Conservation (phyloP, 306 rosid genomes). For the Clitoria ternatea region DNA sequence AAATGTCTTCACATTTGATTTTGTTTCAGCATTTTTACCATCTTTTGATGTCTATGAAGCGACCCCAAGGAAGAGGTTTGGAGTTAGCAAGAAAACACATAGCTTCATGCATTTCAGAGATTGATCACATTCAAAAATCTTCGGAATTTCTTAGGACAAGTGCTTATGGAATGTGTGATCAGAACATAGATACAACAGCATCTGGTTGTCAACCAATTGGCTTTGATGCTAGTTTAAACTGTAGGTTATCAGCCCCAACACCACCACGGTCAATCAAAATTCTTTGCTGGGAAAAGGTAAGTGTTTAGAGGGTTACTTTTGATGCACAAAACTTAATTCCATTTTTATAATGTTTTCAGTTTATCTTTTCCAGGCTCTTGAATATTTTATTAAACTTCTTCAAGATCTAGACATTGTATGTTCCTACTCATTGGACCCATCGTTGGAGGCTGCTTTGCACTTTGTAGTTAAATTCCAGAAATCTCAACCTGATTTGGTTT, state of each 20-base stretch:
- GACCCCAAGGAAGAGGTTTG: slow-evolving; percentile 96
- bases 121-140: slow-evolving; percentile 51
- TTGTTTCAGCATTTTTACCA: slow-evolving; percentile 88
- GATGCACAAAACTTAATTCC: not conserved
- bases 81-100: slow-evolving; percentile 96
- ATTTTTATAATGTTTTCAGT: slow-evolving; percentile 16
- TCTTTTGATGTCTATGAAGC: slow-evolving; percentile 76
- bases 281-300: slow-evolving; percentile 71
- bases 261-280: slow-evolving; percentile 88
- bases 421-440: slow-evolving; percentile 64
- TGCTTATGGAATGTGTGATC: slow-evolving; percentile 38
- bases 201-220: slow-evolving; percentile 93
- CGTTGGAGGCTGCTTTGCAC: slow-evolving; percentile 66
- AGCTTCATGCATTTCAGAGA: slow-evolving; percentile 72
- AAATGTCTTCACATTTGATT: slow-evolving; percentile 24
- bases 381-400: slow-evolving; percentile 82
- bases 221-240: slow-evolving; percentile 85
- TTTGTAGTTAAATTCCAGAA: slow-evolving; percentile 91
- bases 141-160: slow-evolving; percentile 66
- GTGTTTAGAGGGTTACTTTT: slow-evolving; percentile 23
- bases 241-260: slow-evolving; percentile 90
- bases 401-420: slow-evolving; percentile 71
- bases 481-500: slow-evolving; percentile 84
- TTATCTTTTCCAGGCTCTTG: slow-evolving; percentile 66
- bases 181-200: slow-evolving; percentile 56